Evolutionary conservation across 2,329 filamentous ascomycete species (phyloP), one percentile per base, ranked within the genome.

Genomic region (Simplicillium aogashimaense): DNA sequence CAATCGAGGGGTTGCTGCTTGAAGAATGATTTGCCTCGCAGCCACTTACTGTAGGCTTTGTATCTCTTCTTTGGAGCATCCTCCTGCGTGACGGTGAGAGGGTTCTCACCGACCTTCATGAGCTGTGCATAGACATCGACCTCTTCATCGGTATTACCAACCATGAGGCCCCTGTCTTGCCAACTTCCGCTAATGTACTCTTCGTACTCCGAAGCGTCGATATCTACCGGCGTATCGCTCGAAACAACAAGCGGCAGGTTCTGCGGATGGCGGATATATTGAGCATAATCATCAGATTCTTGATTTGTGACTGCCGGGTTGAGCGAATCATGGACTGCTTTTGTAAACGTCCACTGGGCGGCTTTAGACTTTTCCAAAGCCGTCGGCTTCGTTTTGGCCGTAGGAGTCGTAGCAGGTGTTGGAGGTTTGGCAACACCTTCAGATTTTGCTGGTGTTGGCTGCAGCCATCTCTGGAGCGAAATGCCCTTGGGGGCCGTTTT

Each of bases 1-100:
- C 64, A 76, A 46, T 76, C 74, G 39, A 76, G 69, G 35, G 81
- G 78, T 59, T 82, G 78, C 69, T 95, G 89, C 64, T 97, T 97
- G 60, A 97, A 97, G 53, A 97, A 74, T 53, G 87, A 95, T 67
- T 95, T 97, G 14, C 90, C 90, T 46, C 81, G 76, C 55, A 98
- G 69, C 90, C 92, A 98, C 63, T 95, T 94, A 53, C 82, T 70
- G 63, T 98, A 98, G 9, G 89, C 86, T 64, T 95, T 97, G 61
- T 98, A 98, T 50, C 92, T 72, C 72, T 97, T 95, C 74, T 94
- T 97, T 32, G 75, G 73, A 35, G 80, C 73, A 59, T 97, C 92
- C 53, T 94, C 89, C 35, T 89, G 82, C 1, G 80, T 81, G 12
- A 97, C 90, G 3, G 86, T 94, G 39, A 98, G 65, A 14, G 87